Evolutionary conservation across 306 rosid species (phyloP).

Genomic region (Begonia loranthoides): DNA sequence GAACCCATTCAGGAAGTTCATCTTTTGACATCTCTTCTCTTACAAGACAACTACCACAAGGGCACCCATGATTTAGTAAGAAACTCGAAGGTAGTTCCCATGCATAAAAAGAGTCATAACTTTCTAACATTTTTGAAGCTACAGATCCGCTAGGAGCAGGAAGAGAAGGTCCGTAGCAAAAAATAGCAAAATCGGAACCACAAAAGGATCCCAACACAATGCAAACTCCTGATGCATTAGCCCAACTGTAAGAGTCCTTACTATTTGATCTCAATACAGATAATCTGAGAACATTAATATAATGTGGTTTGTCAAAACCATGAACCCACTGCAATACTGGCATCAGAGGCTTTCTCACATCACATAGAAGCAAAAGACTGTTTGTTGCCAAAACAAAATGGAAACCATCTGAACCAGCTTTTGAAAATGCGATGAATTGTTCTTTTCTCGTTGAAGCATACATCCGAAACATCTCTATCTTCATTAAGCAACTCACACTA

Average conservation of each 20-base stretch:
- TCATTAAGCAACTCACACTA: constrained; percentile 32
- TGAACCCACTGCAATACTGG: constrained; percentile 62
- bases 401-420: constrained; percentile 30
- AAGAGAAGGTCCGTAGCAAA: constrained; percentile 44
- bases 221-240: constrained; percentile 55
- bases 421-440: constrained; percentile 38
- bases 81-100: constrained; percentile 57
- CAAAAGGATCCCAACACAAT: constrained; percentile 57
- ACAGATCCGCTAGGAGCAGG: constrained; percentile 20
- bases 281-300: constrained; percentile 29
- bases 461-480: constrained; percentile 29
- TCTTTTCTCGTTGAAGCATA: constrained; percentile 26
- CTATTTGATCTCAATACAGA: constrained; percentile 45
- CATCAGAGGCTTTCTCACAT: constrained; percentile 44
- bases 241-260: constrained; percentile 25
- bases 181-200: constrained; percentile 39
- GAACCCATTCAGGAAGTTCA: constrained; percentile 58
- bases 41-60: constrained; percentile 43
- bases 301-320: constrained; percentile 32
- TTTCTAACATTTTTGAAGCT: constrained; percentile 21
- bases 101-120: constrained; percentile 25
- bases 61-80: constrained; percentile 28
- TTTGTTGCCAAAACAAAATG: constrained; percentile 42
- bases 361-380: constrained; percentile 41
- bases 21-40: constrained; percentile 42